Conservation (phyloP, 345 rosid species). For the Cardamine occulta region DNA sequence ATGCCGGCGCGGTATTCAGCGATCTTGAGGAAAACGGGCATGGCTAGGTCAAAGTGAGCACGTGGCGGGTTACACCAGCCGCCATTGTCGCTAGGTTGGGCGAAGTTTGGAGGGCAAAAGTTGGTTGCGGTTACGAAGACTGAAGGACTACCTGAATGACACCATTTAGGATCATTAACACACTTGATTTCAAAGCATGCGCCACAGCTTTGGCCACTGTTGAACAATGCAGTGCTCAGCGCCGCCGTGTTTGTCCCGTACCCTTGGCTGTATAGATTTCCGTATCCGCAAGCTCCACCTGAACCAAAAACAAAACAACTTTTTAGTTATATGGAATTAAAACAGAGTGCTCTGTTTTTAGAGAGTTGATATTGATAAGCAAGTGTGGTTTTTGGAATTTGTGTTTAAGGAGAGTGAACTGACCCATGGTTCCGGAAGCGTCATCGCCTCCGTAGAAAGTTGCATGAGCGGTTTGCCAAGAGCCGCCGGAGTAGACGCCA, state of each 20-base stretch:
- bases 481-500: slow-evolving; percentile 56
- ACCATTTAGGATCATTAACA: slow-evolving; percentile 63
- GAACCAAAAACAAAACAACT: background rate
- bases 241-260: slow-evolving; percentile 85
- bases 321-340: background rate
- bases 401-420: background rate
- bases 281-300: slow-evolving; percentile 85
- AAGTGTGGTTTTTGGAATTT: no score
- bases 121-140: slow-evolving; percentile 72
- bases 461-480: slow-evolving; percentile 89
- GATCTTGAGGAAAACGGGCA: slow-evolving; percentile 48
- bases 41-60: slow-evolving; percentile 47
- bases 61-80: slow-evolving; percentile 95
- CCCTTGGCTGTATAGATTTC: slow-evolving; percentile 72
- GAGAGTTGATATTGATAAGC: no score
- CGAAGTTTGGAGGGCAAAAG: slow-evolving; percentile 68
- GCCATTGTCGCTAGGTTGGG: slow-evolving; percentile 61
- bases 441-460: slow-evolving; percentile 91
- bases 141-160: slow-evolving; percentile 68
- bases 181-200: slow-evolving; percentile 79
- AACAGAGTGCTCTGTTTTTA: slow-evolving; percentile 39
- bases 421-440: slow-evolving; percentile 95
- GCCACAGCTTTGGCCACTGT: slow-evolving; percentile 69
- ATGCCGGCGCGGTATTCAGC: slow-evolving; percentile 78
- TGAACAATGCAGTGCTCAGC: slow-evolving; percentile 72